Evolutionary conservation across 1,284 basidiomycete genomes (phyloP).

Genomic region (Caloboletus inedulis): DNA sequence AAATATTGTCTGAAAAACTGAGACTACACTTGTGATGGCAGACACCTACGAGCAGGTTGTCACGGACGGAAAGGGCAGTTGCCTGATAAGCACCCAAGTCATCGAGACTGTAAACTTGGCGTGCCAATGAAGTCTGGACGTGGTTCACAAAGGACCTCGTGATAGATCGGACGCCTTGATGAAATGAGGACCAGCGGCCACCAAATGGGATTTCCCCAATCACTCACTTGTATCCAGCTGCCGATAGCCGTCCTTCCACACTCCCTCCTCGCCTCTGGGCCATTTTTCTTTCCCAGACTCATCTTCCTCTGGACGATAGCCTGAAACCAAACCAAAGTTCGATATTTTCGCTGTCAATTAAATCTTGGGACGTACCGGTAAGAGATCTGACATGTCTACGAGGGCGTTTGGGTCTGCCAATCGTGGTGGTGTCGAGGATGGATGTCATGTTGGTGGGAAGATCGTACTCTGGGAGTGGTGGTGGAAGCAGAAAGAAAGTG

Average conservation of each 20-base stretch:
- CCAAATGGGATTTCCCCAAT: neutral
- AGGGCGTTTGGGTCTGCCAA: conserved; percentile 55
- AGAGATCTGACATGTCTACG: conserved; percentile 72
- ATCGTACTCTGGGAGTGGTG: neutral
- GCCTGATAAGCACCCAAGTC: conserved; percentile 80
- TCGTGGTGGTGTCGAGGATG: conserved; percentile 60
- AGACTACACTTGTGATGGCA: neutral
- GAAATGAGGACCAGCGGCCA: conserved; percentile 1
- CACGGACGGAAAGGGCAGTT: conserved; percentile 76
- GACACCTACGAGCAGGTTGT: conserved; percentile 70
- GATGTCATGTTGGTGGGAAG: conserved; percentile 41
- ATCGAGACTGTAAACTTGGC: conserved; percentile 86
- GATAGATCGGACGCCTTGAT: conserved; percentile 59
- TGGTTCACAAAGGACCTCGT: conserved; percentile 82
- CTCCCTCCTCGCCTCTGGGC: conserved; percentile 79
- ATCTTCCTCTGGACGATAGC: conserved; percentile 73
- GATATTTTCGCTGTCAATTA: neutral
- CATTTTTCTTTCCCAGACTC: conserved; percentile 76
- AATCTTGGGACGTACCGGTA: conserved; percentile 47
- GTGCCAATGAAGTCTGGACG: conserved; percentile 83
- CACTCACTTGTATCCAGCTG: conserved; percentile 54
- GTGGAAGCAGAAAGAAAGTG: neutral
- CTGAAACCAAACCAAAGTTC: conserved; percentile 36
- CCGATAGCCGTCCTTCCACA: conserved; percentile 71
- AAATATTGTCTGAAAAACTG: conserved; percentile 4